Conservation (phyloP, 768 basidiomycete species). For the Lentinus tigrinus region DNA sequence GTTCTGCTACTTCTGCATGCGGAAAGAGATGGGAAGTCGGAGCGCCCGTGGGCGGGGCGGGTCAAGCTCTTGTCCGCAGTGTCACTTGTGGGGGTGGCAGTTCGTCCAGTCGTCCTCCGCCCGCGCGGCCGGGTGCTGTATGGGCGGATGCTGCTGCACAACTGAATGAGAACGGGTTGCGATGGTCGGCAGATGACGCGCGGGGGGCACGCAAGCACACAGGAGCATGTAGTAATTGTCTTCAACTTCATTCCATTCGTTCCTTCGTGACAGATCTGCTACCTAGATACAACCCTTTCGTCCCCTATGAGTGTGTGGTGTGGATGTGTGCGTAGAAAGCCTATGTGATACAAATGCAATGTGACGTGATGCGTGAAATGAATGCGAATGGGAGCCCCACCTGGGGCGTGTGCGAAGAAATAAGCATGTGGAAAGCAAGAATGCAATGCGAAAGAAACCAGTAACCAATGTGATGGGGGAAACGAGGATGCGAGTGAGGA, state of each 20-base stretch:
- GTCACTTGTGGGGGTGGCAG: too few relatives aligned
- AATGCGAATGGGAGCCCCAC: background rate
- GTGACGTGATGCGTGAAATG: background rate
- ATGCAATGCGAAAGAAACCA: background rate
- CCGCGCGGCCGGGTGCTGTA: background rate
- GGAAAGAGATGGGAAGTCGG: too few relatives aligned
- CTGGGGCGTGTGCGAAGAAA: background rate
- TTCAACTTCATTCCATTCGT: constrained; percentile 1
- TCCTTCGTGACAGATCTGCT: constrained; percentile 1
- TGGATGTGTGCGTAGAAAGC: background rate
- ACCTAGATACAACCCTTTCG: background rate
- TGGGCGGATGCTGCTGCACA: background rate
- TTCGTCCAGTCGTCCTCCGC: too few relatives aligned
- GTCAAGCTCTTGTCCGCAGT: too few relatives aligned
- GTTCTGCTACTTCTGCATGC: too few relatives aligned
- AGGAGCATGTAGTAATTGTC: background rate
- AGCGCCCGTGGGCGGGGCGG: too few relatives aligned
- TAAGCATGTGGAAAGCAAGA: background rate
- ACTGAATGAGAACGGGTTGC: too few relatives aligned
- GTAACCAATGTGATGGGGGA: background rate
- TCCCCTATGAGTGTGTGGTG: background rate
- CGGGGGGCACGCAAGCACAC: background rate
- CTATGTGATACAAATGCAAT: constrained; percentile 1
- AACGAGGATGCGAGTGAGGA: background rate
- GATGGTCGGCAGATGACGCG: too few relatives aligned